phyloP scores from a whole-genome alignment of 2,329 filamentous ascomycete genomes.

The Penicillium oxalicum region DNA sequence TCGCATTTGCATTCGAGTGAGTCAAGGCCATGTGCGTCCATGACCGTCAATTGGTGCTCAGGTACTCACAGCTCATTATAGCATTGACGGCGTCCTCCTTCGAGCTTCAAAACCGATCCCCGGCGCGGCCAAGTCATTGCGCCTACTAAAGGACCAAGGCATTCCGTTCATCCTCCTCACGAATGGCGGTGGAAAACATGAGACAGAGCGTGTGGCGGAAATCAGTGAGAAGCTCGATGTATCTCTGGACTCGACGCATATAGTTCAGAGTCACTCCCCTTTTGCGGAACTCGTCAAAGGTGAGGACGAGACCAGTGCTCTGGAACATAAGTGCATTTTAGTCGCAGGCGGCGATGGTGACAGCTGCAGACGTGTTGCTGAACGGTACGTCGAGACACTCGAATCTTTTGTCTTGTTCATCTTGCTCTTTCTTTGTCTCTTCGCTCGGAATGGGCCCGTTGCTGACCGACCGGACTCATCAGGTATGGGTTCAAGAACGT shows the following conservation, averaged over 20 bases:
- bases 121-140: conserved; percentile 67
- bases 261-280: conserved; percentile 88
- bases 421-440: background rate
- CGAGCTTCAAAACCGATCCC: conserved; percentile 74
- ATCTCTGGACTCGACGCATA: conserved; percentile 59
- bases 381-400: conserved; percentile 43
- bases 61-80: conserved; percentile 27
- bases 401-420: too few relatives aligned
- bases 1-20: conserved; percentile 45
- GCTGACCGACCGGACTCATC: background rate
- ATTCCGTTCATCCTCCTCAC: conserved; percentile 94
- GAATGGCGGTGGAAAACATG: conserved; percentile 85
- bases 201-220: conserved; percentile 65
- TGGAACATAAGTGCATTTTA: conserved; percentile 62
- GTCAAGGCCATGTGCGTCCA: conserved; percentile 12
- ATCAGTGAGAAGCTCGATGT: conserved; percentile 62
- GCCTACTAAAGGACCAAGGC: conserved; percentile 63
- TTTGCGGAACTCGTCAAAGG: conserved; percentile 65
- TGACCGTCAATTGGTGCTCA: background rate
- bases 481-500: conserved; percentile 74
- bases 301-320: conserved; percentile 46
- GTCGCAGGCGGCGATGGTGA: conserved; percentile 66
- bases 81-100: conserved; percentile 92
- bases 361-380: conserved; percentile 66
- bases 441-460: background rate